These are phyloP conservation scores for Rhynchosporium secalis DNA, from an alignment of 2,329 filamentous ascomycete genomes.

Conservation along the genomic window DNA sequence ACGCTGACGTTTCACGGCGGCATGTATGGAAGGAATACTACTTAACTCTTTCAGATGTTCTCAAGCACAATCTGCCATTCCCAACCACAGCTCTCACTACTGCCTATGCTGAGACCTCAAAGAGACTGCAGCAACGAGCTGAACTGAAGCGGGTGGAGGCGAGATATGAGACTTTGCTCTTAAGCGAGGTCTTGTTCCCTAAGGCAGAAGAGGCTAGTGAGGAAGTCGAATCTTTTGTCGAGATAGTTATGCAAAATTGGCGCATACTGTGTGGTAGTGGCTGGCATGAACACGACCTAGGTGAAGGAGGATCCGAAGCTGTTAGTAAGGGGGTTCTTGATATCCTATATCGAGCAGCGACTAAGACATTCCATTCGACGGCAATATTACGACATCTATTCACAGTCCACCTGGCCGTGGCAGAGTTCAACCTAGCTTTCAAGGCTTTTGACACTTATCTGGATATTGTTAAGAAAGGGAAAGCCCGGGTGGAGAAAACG, in stretches of 20 bases:
- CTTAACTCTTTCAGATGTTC: slow-evolving; percentile 70
- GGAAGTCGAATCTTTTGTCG: slow-evolving; percentile 80
- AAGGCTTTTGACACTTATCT: slow-evolving; percentile 91
- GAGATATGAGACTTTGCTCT: slow-evolving; percentile 75
- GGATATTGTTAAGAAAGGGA: slow-evolving; percentile 81
- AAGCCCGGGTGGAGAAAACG: slow-evolving; percentile 78
- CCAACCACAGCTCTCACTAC: slow-evolving; percentile 47
- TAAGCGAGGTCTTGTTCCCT: slow-evolving; percentile 80
- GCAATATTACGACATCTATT: slow-evolving; percentile 84
- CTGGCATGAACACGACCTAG: slow-evolving; percentile 80
- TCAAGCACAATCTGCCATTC: slow-evolving; percentile 66
- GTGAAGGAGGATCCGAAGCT: slow-evolving; percentile 74
- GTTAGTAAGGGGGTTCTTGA: slow-evolving; percentile 78
- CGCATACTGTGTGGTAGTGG: slow-evolving; percentile 72
- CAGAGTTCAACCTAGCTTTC: slow-evolving; percentile 89
- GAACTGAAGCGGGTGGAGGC: slow-evolving; percentile 80
- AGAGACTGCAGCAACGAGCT: slow-evolving; percentile 63
- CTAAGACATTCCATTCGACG: slow-evolving; percentile 94
- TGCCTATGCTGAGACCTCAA: slow-evolving; percentile 51
- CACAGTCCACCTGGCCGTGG: slow-evolving; percentile 79
- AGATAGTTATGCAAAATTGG: slow-evolving; percentile 84
- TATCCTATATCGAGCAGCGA: slow-evolving; percentile 85
- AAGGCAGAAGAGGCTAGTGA: slow-evolving; percentile 75
- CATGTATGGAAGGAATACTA: slow-evolving; percentile 87
- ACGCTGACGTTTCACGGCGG: slow-evolving; percentile 60